phyloP scores from a whole-genome alignment of 495 filamentous ascomycete genomes.

The Aspergillus bridgeri region DNA sequence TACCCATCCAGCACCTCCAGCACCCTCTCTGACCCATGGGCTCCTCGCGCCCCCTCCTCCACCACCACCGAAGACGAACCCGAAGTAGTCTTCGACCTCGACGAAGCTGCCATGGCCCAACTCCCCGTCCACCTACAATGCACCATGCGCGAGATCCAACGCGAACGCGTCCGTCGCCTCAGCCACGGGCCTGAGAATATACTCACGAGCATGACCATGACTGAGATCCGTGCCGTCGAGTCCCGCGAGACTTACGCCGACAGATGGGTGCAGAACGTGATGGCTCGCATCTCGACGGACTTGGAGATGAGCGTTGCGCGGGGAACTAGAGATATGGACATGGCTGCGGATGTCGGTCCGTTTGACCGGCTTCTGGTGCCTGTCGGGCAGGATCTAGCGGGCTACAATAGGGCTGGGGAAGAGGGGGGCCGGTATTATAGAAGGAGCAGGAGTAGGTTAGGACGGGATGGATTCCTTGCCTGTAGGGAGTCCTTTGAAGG shows the following conservation, averaged over 20 bases:
- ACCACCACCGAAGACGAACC: slow-evolving; percentile 20
- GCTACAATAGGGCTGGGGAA: too few relatives aligned
- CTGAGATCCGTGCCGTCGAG: background rate
- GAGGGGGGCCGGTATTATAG: background rate
- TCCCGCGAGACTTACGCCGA: background rate
- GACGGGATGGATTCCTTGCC: background rate
- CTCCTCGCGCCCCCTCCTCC: background rate
- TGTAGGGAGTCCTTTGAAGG: background rate
- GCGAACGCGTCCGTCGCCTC: slow-evolving; percentile 18
- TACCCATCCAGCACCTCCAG: background rate
- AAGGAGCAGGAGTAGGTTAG: background rate
- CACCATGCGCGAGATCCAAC: slow-evolving; percentile 26
- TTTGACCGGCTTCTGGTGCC: too few relatives aligned
- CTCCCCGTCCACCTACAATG: slow-evolving; percentile 23
- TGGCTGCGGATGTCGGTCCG: too few relatives aligned
- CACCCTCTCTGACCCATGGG: background rate
- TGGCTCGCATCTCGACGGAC: background rate
- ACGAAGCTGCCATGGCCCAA: slow-evolving; percentile 19
- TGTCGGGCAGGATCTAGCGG: too few relatives aligned
- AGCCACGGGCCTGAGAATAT: background rate
- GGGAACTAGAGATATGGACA: background rate
- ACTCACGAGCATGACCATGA: background rate
- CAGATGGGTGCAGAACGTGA: background rate
- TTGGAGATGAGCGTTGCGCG: background rate
- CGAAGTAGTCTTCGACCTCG: slow-evolving; percentile 25